Conservation (phyloP, 106 monocot genomes). For the Narthecium ossifragum region DNA sequence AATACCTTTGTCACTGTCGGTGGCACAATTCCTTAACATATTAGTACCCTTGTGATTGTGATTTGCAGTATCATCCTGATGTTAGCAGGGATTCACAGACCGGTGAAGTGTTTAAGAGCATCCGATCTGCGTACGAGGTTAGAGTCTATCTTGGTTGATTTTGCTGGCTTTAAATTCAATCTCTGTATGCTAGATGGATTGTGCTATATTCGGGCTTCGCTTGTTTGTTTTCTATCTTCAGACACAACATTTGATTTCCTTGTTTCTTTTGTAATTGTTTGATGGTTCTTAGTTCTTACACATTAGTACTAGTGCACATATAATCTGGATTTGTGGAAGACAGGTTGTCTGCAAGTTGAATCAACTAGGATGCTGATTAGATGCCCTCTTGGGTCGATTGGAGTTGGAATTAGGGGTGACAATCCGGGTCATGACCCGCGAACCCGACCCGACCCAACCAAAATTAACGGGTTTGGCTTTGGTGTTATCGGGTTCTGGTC, state of each 20-base stretch:
- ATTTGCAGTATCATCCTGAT: conserved; percentile 84
- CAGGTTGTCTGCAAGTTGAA: too few species aligned
- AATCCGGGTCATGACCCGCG: too few species aligned
- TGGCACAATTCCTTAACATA: too few species aligned
- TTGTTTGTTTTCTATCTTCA: too few species aligned
- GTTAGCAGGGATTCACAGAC: conserved; percentile 45
- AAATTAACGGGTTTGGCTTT: too few species aligned
- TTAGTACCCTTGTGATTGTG: background rate
- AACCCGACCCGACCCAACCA: too few species aligned
- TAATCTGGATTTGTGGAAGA: too few species aligned
- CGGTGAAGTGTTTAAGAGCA: conserved; percentile 63
- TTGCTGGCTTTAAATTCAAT: background rate
- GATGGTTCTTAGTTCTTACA: background rate
- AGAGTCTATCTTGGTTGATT: background rate
- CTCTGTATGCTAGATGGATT: background rate
- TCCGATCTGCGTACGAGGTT: conserved; percentile 67
- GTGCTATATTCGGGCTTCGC: too few species aligned
- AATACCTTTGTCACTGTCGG: too few species aligned
- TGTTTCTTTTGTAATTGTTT: background rate
- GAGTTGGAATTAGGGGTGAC: too few species aligned
- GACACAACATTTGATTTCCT: background rate
- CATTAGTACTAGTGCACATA: background rate
- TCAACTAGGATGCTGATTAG: background rate
- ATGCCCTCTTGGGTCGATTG: background rate
- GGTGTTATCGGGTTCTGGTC: too few species aligned